Base-by-base conservation (phyloP, 306 rosid genomes). In the Chamaecrista fasciculata region DNA sequence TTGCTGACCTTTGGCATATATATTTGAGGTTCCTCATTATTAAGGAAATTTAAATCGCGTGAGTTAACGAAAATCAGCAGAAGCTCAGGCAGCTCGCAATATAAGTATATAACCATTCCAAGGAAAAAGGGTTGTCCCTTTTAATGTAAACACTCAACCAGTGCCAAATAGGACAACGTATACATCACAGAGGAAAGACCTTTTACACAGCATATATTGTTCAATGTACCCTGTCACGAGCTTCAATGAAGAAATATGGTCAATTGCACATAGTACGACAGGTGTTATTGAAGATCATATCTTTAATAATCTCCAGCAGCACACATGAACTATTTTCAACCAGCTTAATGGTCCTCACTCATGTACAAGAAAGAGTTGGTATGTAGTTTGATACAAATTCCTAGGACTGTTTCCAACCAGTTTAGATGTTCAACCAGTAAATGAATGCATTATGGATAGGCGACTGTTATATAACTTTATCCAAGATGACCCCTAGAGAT, bases 391-490 rank as follows among this genome's bases (percentile, higher is more conserved):
- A 62, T 23, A 24, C 15, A 49, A 49, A 62, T 18, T 72, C 24
- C 52, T 5, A 21, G 1, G 21, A 26, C 55, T 20, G 24, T 33
- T 66, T 47, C 46, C 16, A 53, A 66, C 18, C 20, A 6, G 15
- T 11, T 25, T 42, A 21, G 46, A 64, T 10, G 29, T 31, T 20
- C 29, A 15, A 51, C 57, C 11, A 26, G 50, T 21, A 73, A 42
- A 33, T 31, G 50, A 65, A 26, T 20, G 26, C 46, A 62, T 2
- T 19, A 67, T 3, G 26, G 29, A 65, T 20, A 65, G 49, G 15
- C 58, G 56, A 36, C 55, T 39, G 62, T 14, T 50, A 42, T 58
- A 53, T 65, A 73, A 47, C 64, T 6, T 61, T 31, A 68, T 10
- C 34, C 53, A 71, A 24, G 40, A 47, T 29, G 43, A 50, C 59